These are phyloP conservation scores for Nannizziopsis barbatae DNA, from an alignment of 2,329 filamentous ascomycete genomes.

Conservation along the genomic window DNA sequence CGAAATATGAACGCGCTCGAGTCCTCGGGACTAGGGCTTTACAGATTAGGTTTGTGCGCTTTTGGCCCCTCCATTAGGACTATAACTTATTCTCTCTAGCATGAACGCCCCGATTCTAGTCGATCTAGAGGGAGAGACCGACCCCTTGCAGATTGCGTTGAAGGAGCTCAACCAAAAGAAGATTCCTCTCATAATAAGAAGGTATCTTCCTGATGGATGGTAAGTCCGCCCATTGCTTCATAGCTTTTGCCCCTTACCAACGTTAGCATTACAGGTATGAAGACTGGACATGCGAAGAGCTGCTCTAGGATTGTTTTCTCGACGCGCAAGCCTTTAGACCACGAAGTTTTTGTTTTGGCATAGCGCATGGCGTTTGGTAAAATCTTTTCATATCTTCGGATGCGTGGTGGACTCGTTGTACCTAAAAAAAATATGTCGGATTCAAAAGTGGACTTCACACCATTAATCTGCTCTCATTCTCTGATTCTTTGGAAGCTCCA, in stretches of 20 bases:
- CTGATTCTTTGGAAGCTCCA: neutral
- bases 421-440: neutral
- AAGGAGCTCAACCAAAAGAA: slow-evolving; percentile 98
- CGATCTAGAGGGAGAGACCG: slow-evolving; percentile 92
- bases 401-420: neutral
- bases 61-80: neutral
- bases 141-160: slow-evolving; percentile 92
- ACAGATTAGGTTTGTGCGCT: slow-evolving; percentile 72
- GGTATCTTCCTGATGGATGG: slow-evolving; percentile 95
- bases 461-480: no score
- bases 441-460: no score
- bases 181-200: slow-evolving; percentile 86
- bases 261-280: slow-evolving; percentile 61
- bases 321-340: neutral
- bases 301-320: slow-evolving; percentile 45
- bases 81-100: slow-evolving; percentile 40
- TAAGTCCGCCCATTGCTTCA: slow-evolving; percentile 40
- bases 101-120: slow-evolving; percentile 97
- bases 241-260: slow-evolving; percentile 4
- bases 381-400: neutral
- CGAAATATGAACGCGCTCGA: slow-evolving; percentile 92
- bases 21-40: slow-evolving; percentile 86
- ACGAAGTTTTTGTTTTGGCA: slow-evolving; percentile 10
- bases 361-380: slow-evolving; percentile 15
- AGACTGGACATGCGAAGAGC: slow-evolving; percentile 97